Conservation (phyloP, 306 rosid species). For the Cajanus cajan region DNA sequence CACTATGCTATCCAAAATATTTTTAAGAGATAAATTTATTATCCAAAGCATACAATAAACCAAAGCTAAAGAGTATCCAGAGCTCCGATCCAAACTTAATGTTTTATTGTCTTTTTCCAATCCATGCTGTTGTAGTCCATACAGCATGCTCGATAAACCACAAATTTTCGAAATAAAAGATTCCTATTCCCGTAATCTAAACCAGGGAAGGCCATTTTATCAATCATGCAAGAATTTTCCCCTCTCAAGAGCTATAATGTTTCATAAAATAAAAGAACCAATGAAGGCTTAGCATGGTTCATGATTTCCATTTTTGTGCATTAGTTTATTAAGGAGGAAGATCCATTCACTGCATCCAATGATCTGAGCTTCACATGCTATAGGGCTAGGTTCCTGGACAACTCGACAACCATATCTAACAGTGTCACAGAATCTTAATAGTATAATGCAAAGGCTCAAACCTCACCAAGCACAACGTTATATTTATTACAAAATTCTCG, state of each 20-base stretch:
- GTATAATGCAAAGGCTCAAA: background rate
- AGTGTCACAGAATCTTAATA: slow-evolving; percentile 27
- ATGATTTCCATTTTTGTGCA: slow-evolving; percentile 5
- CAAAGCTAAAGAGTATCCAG: no score
- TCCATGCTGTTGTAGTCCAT: no score
- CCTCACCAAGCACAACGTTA: slow-evolving; percentile 25
- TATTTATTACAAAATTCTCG: background rate
- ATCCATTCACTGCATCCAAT: slow-evolving; percentile 35
- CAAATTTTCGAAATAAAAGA: no score
- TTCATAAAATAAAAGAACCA: background rate
- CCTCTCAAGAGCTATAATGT: background rate
- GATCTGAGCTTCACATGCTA: slow-evolving; percentile 57
- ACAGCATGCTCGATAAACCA: no score
- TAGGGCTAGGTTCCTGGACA: slow-evolving; percentile 9
- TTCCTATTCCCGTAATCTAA: no score
- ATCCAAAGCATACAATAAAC: no score
- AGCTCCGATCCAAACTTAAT: no score
- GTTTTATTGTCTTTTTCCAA: no score
- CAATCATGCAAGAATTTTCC: background rate
- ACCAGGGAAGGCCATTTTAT: background rate
- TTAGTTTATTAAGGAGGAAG: background rate
- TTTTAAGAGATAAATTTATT: no score
- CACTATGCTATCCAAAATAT: no score
- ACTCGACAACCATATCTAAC: slow-evolving; percentile 59
- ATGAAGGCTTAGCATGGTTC: background rate